These are phyloP conservation scores for Penicillium aurantiogriseum DNA, from an alignment of 2,329 filamentous ascomycete species.

Conservation along the genomic window DNA sequence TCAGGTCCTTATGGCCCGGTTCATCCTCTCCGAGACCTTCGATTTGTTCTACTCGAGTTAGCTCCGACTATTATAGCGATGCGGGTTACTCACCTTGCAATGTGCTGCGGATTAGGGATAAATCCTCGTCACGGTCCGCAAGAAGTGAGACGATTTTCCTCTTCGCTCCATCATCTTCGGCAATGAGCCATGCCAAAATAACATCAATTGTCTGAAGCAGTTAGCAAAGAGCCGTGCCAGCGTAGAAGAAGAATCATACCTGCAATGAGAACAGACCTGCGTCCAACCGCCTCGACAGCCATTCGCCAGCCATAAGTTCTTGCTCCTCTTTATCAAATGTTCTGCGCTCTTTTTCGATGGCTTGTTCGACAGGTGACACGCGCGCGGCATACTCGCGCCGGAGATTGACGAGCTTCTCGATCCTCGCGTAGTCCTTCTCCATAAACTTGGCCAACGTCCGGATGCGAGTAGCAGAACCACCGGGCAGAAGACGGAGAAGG, in stretches of 20 bases:
- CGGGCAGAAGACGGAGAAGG: conserved; percentile 75
- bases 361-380: conserved; percentile 61
- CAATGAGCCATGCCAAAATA: conserved; percentile 83
- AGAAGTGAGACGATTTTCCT: conserved; percentile 63
- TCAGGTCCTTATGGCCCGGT: conserved; percentile 53
- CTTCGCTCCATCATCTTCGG: conserved; percentile 77
- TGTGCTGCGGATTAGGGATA: conserved; percentile 64
- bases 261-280: conserved; percentile 82
- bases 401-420: conserved; percentile 67
- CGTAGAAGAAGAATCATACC: conserved; percentile 27
- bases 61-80: conserved; percentile 6
- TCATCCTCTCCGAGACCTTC: conserved; percentile 56
- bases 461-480: conserved; percentile 74
- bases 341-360: conserved; percentile 60
- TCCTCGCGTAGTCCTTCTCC: conserved; percentile 89
- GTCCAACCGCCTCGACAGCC: conserved; percentile 72
- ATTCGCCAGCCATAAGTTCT: conserved; percentile 65
- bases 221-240: conserved; percentile 22
- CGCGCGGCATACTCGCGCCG: conserved; percentile 67
- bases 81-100: conserved; percentile 56
- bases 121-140: conserved; percentile 64
- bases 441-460: conserved; percentile 89
- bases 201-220: conserved; percentile 64
- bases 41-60: conserved; percentile 54
- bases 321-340: conserved; percentile 57